Base-by-base conservation (phyloP, 139 green algal genomes). In the Chlamydomonas applanata region DNA sequence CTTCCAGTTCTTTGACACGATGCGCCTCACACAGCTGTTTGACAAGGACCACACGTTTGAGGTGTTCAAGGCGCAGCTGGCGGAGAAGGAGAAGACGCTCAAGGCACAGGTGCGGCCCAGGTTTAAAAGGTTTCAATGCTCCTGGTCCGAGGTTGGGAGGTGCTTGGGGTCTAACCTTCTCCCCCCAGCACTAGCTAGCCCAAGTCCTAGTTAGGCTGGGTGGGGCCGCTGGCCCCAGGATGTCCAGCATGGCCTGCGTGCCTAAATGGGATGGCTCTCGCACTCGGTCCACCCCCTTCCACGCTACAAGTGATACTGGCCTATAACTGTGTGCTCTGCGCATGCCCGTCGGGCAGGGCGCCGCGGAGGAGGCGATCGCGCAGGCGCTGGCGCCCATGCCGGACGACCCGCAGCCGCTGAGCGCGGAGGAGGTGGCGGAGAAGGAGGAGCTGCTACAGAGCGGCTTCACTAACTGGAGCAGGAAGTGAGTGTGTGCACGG, bases 1-100 rank as follows among this genome's bases (percentile, higher is more conserved):
- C 82, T 98, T 97, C 88, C 96, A 99, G 86, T 99, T 99, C 88
- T 99, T 92, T 88, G 87, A 99, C 81, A 83, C 76, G 20, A 46
- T 34, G 52, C 83, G 91, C 46, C 73, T 95, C 4, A 86, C 77
- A 14, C 85, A 91, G 84, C 84, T 99, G 56, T 98, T 93, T 67
- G 91, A 98, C 63, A 96, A 95, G 89, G 92, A 98, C 83, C 76
- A 93, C 60, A 66, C 69, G 16, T 79, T 84, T 44, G 91, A 96
- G 79, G 60, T 89, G 75, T 84, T 86, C 85, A 89, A 88, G 83
- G 80, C 90, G 74, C 59, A 81, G 67, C 73, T 83, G 73, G 65
- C 59, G 20, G 46, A 84, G 56, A 89, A 88, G 77, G 89, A 94
- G 77, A 78, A 77, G 59, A 65, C 46, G 32, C 63, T 67, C 11